Base-by-base conservation (phyloP, 768 basidiomycete genomes). In the Lactarius akahatsu region DNA sequence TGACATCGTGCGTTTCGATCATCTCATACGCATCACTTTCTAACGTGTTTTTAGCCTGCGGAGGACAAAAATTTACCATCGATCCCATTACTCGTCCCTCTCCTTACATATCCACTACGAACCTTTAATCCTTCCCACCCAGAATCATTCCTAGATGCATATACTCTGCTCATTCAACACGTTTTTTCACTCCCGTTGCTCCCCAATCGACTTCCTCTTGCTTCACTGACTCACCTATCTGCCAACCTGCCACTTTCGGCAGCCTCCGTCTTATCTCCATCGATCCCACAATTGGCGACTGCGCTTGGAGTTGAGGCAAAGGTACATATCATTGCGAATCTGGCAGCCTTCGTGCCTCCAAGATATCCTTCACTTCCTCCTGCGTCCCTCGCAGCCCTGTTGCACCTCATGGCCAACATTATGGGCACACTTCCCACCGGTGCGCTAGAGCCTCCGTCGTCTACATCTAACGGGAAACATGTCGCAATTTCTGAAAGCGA, bases 281-380 rank as follows among this genome's bases (percentile, higher is more conserved):
- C 57, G 45, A 74, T 59, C 67, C 71, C 40, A 50, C 64, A 52
- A 45, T 60, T 72, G 41, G 57, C 69, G 8, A 58, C 56, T 62
- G 20, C 55, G 9, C 62, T 72, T 13, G 38, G 67, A 26, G 34
- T 72, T 1, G 76, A 78, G 54, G 73, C 73, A 23, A 81, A 78
- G 71, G 74, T 88, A 54, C 85, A 94, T 72, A 81, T 95, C 4
- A 71, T 92, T 8, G 88, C 92, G 1, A 96, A 93, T 71, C 76
- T 92, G 15, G 75, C 85, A 61, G 80, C 85, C 32, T 88, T 95
- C 73, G 80, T 81, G 13, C 78, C 85, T 1, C 85, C 89, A 2
- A 82, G 88, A 52, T 89, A 92, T 72, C 69, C 80, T 11, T 74
- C 75, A 8, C 77, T 91, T 15, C 75, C 81, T 0, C 69, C 77